Base-by-base conservation (phyloP, 192 early-diverging fungal genomes). In the Coemansia brasiliensis region DNA sequence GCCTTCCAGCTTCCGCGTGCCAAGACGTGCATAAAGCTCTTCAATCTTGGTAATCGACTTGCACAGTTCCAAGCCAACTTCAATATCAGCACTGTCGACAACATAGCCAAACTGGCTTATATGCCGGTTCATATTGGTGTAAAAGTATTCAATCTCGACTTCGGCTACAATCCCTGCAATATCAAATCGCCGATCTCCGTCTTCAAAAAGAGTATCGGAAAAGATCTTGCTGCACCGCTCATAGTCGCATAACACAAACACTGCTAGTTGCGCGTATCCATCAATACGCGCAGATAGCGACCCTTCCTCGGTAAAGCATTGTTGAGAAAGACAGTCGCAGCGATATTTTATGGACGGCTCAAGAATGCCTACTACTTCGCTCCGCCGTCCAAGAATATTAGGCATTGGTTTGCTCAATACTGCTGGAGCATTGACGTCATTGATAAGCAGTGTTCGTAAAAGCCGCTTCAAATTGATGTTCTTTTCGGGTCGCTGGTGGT, bases 181-280 rank as follows among this genome's bases (percentile, higher is more conserved):
- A 46, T 80, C 78, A 48, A 64, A 80, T 24, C 78, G 72, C 40
- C 72, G 78, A 37, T 80, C 78, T 50, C 72, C 72, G 39, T 70
- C 65, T 8, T 63, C 60, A 41, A 74, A 59, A 22, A 74, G 58
- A n/a, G 67, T 42, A 37, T 70, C 60, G 4, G 67, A 40, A 24
- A 80, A 80, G 13, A 80, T 49, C 17, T 49, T 39, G 37, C 49
- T 18, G 67, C 72, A 74, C 18, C 57, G 55, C 43, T 67, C 72
- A 38, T 64, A 55, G 44, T 80, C 78, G 38, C 55, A 39, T 42
- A 69, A 58, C 11, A 80, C 55, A 32, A 65, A 43, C 13, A 43
- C 63, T 0, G 67, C 78, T 35, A 80, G 61, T 25, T 55, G 63
- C 22, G 72, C 67, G 32, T 67, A 74, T 16, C 71, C 67, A 32